Evolutionary conservation across 768 basidiomycete species (phyloP), one percentile per base, ranked within the genome.

Genomic region (Calocybe indica): DNA sequence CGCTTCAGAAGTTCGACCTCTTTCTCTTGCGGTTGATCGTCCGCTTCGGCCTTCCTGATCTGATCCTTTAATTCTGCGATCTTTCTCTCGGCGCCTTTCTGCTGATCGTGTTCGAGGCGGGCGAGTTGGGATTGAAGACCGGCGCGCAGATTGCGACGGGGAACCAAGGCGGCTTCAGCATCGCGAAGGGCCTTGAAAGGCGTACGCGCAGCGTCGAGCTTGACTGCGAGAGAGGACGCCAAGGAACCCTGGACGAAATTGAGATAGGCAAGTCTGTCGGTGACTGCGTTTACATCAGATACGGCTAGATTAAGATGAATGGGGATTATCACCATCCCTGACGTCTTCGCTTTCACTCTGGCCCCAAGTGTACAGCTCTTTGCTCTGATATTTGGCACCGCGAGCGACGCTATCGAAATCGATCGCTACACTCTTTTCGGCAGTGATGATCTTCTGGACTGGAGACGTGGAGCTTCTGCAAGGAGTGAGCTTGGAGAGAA

Each of bases 281-380:
- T 80, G 5, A 90, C 88, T 86, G 59, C 29, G 15, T 4, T 22
- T 4, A 4, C 22, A 22, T 22, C 22, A 22, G 22, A 22, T 22
- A 22, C 22, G 4, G 22, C 22, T 22, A 22, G 22, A 22, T 22
- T 4, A 22, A 22, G 22, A 40, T 54, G 45, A 40, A 39, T 40
- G 7, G 43, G 33, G 49, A 32, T 49, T 32, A 10, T n/a, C 33
- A 83, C 86, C 85, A 68, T 90, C 90, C 57, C 79, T 89, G 61
- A 92, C 51, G 69, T 92, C 90, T 13, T 76, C 72, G 5, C 66
- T 62, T 56, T 91, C 84, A 1, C 60, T 57, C 61, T 91, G 88
- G 9, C 90, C 89, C 89, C 89, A 92, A 10, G 77, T 78, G 56
- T 89, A 92, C 22, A 92, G 68, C 51, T 92, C 91, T 65, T 91